These are phyloP conservation scores for Parietichytrium sp. DNA, from an alignment of 108 stramenopile genomes.

Conservation along the genomic window DNA sequence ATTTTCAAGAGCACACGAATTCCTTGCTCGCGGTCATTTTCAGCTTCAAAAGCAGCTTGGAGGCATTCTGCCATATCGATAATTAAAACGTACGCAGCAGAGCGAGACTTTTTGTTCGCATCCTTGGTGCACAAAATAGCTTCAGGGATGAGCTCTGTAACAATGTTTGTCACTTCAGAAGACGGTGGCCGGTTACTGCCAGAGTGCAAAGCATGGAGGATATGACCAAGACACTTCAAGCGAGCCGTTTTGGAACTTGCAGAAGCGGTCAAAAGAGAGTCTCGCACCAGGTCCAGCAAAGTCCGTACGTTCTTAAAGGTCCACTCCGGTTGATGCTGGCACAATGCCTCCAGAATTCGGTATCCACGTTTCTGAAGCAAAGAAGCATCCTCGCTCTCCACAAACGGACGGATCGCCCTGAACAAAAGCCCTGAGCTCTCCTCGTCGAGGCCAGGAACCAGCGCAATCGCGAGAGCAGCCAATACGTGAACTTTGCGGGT, in stretches of 20 bases:
- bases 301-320: neutral
- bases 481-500: neutral
- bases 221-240: neutral
- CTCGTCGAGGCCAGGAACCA: conserved; percentile 23
- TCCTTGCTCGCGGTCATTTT: neutral
- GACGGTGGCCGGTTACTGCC: neutral
- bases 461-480: neutral
- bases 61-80: conserved; percentile 6
- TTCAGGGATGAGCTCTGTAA: neutral
- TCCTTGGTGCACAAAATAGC: conserved; percentile 28
- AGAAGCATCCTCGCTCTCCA: conserved; percentile 9
- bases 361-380: conserved; percentile 22
- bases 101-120: neutral
- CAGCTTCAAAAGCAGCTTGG: neutral
- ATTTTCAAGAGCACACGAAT: neutral
- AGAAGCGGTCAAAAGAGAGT: neutral
- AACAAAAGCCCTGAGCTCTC: neutral
- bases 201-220: neutral
- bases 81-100: conserved; percentile 27
- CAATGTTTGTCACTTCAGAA: neutral
- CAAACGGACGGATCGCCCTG: neutral
- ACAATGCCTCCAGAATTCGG: conserved; percentile 12
- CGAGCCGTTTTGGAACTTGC: neutral
- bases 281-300: neutral
- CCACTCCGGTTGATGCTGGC: conserved; percentile 20